A percentile compares a stretch with the other conserved stretches of the same genome.
phyloP scores from a whole-genome alignment of 768 basidiomycete species.

The Lentinula boryana region DNA sequence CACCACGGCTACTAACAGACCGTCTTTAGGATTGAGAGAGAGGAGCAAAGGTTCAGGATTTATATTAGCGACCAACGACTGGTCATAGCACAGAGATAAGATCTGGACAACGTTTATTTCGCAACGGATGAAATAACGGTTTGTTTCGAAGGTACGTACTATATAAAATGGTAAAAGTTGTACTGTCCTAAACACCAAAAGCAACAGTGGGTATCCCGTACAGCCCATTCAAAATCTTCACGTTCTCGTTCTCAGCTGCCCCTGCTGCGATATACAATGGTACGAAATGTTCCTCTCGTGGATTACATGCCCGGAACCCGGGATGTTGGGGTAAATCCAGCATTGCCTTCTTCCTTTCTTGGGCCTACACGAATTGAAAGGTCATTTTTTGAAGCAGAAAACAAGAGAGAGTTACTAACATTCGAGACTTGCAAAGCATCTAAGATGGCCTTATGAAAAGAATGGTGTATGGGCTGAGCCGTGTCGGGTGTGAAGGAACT shows the following conservation, averaged over 20 bases:
- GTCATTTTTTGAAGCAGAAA: not conserved
- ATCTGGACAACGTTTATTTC: too few relatives aligned
- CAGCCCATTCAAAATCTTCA: constrained; percentile 40
- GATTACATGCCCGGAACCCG: constrained; percentile 64
- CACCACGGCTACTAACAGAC: too few relatives aligned
- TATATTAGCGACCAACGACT: too few relatives aligned
- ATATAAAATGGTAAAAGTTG: too few relatives aligned
- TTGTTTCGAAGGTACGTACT: too few relatives aligned
- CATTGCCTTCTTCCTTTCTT: constrained; percentile 51
- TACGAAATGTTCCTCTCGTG: constrained; percentile 76
- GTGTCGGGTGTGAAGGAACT: constrained; percentile 42
- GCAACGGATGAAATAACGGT: too few relatives aligned
- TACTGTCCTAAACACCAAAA: constrained; percentile 48
- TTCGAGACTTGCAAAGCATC: constrained; percentile 44
- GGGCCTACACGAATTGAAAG: constrained; percentile 34
- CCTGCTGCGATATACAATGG: constrained; percentile 76
- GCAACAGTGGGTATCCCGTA: constrained; percentile 62
- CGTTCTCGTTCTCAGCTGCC: constrained; percentile 54
- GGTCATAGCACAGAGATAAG: too few relatives aligned
- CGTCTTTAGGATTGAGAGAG: too few relatives aligned
- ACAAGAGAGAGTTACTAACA: constrained; percentile 27
- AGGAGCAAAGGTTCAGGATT: too few relatives aligned
- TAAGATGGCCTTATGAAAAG: constrained; percentile 55
- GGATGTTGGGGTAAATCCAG: constrained; percentile 47
- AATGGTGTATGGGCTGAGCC: constrained; percentile 41